A percentile compares a stretch with the other conserved stretches of the same genome.
phyloP scores from a whole-genome alignment of 352 stramenopile species.

The Phytophthora pinifolia region DNA sequence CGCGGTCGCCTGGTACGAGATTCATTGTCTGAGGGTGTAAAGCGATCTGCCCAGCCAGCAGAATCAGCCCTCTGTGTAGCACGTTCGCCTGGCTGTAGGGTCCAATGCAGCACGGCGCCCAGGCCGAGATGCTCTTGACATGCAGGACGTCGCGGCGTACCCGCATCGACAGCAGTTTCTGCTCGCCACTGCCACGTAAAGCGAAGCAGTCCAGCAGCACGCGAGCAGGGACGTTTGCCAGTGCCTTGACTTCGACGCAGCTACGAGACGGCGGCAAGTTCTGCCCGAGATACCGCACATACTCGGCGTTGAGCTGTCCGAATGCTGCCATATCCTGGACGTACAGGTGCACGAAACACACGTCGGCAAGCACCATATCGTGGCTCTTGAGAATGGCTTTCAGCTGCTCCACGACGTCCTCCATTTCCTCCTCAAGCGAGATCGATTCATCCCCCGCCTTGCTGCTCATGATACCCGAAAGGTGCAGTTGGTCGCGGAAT shows the following conservation, averaged over 20 bases:
- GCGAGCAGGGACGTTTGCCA: slow-evolving; percentile 40
- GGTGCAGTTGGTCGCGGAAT: slow-evolving; percentile 70
- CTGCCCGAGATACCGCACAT: slow-evolving; percentile 90
- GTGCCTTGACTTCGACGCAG: slow-evolving; percentile 83
- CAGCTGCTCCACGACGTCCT: slow-evolving; percentile 50
- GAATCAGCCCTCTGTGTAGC: slow-evolving; percentile 88
- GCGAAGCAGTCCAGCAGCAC: slow-evolving; percentile 93
- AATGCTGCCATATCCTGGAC: slow-evolving; percentile 95
- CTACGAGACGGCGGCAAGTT: slow-evolving; percentile 80
- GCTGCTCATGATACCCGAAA: slow-evolving; percentile 64
- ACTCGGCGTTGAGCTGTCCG: slow-evolving; percentile 92
- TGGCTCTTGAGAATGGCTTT: slow-evolving; percentile 39
- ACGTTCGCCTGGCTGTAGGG: slow-evolving; percentile 98
- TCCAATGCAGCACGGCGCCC: slow-evolving; percentile 98
- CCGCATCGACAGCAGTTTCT: slow-evolving; percentile 60
- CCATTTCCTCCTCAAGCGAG: slow-evolving; percentile 64
- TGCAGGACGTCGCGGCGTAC: slow-evolving; percentile 90
- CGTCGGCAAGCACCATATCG: slow-evolving; percentile 80
- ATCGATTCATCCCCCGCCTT: slow-evolving; percentile 28
- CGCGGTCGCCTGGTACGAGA: slow-evolving; percentile 56
- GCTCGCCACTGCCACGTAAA: slow-evolving; percentile 64
- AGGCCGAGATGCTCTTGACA: slow-evolving; percentile 96
- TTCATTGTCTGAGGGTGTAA: slow-evolving; percentile 95
- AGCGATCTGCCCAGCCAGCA: slow-evolving; percentile 97
- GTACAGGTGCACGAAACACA: slow-evolving; percentile 97